phyloP scores from a whole-genome alignment of 306 rosid genomes.

The Prunus kanzakura region DNA sequence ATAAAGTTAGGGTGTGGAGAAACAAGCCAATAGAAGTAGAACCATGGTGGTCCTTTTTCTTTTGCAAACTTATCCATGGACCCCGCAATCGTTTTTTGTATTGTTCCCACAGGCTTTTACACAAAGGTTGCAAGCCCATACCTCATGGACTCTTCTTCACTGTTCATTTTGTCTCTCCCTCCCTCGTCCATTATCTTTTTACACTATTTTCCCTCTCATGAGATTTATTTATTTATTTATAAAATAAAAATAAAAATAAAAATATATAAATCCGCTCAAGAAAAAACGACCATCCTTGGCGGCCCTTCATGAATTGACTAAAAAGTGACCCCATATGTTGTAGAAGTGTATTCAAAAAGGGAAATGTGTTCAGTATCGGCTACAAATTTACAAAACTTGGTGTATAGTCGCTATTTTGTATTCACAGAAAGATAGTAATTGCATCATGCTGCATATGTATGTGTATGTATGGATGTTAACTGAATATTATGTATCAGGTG shows the following conservation, averaged over 20 bases:
- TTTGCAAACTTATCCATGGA: slow-evolving; percentile 27
- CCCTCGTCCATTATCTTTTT: not conserved
- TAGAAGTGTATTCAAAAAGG: no score
- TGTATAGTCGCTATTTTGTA: no score
- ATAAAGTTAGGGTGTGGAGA: slow-evolving; percentile 38
- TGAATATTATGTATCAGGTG: not conserved
- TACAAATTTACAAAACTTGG: no score
- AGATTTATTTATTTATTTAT: no score
- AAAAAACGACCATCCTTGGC: no score
- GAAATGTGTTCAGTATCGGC: no score
- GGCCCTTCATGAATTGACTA: no score
- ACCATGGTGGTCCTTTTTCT: slow-evolving; percentile 42
- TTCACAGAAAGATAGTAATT: no score
- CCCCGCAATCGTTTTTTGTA: slow-evolving; percentile 24
- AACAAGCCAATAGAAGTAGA: slow-evolving; percentile 32
- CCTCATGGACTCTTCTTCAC: not conserved
- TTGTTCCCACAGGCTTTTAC: slow-evolving; percentile 16
- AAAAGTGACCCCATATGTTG: no score
- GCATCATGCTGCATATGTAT: not conserved
- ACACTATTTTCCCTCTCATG: not conserved
- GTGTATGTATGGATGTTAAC: not conserved
- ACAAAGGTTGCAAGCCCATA: slow-evolving; percentile 15
- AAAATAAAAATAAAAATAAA: no score
- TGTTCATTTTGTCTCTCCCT: not conserved
- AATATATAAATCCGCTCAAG: no score